Percentiles rank a stretch among this genome's conserved stretches.
These are phyloP conservation scores for Protea cynaroides DNA, from an alignment of 164 flowering plant genomes.

Conservation along the genomic window DNA sequence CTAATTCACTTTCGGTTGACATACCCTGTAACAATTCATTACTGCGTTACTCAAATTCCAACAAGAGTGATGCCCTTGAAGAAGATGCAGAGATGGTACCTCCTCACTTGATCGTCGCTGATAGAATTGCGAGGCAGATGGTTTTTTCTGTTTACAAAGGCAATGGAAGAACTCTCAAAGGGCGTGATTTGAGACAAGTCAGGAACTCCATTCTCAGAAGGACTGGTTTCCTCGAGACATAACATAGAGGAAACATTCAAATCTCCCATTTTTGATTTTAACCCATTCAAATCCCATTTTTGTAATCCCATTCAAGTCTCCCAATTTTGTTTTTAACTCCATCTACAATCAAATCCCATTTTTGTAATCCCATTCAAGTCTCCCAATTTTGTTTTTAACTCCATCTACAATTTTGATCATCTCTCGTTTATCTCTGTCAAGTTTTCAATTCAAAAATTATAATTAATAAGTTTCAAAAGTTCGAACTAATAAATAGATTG, in stretches of 20 bases:
- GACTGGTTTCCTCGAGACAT: constrained; percentile 17
- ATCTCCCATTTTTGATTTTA: too few relatives aligned
- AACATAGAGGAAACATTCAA: background rate
- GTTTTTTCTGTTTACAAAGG: constrained; percentile 60
- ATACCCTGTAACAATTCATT: background rate
- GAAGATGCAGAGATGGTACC: constrained; percentile 9
- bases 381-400: too few relatives aligned
- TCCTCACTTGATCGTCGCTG: constrained; percentile 7
- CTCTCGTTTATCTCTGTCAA: too few relatives aligned
- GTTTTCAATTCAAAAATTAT: too few relatives aligned
- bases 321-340: too few relatives aligned
- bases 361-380: too few relatives aligned
- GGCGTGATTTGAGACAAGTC: constrained; percentile 15
- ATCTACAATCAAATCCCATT: too few relatives aligned
- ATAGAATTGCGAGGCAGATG: constrained; percentile 23
- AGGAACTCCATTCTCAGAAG: constrained; percentile 17
- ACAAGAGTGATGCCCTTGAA: background rate
- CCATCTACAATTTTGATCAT: too few relatives aligned
- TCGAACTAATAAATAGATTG: too few relatives aligned
- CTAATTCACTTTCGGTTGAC: background rate
- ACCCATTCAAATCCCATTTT: too few relatives aligned
- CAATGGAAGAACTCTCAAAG: constrained; percentile 48
- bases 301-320: too few relatives aligned
- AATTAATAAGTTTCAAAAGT: too few relatives aligned
- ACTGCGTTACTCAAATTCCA: background rate